Percentiles rank a stretch among this genome's conserved stretches.
Evolutionary conservation across 1,139 yeast species (phyloP).

Genomic region (Saccharomyces uvarum): DNA sequence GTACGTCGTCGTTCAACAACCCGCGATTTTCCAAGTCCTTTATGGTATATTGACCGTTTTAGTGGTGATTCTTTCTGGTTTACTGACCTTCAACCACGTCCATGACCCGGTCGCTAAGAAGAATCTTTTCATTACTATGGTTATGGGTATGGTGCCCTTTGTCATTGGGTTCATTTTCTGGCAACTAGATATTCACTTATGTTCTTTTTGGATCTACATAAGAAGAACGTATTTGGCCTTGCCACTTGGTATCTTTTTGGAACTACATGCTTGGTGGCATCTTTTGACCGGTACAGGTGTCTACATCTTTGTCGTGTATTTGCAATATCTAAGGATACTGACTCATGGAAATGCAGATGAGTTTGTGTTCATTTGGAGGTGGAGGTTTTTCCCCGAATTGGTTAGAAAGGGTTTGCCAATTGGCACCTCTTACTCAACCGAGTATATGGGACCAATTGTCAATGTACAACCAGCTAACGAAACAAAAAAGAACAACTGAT

Average conservation of each 20-base stretch:
- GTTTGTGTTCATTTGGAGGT: conserved; percentile 47
- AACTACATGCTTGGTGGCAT: conserved; percentile 99
- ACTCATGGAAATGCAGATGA: conserved; percentile 46
- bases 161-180: conserved; percentile 69
- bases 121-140: conserved; percentile 48
- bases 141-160: conserved; percentile 57
- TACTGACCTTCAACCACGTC: conserved; percentile 46
- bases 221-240: conserved; percentile 67
- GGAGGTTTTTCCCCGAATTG: conserved; percentile 42
- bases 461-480: not conserved
- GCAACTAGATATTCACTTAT: conserved; percentile 71
- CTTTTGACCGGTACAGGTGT: conserved; percentile 77
- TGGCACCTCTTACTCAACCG: conserved; percentile 23
- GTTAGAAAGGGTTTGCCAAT: conserved; percentile 20
- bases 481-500: not conserved
- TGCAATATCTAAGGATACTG: conserved; percentile 61
- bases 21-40: conserved; percentile 77
- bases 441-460: conserved; percentile 23
- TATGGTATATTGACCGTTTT: conserved; percentile 51
- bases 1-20: conserved; percentile 68
- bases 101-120: conserved; percentile 40
- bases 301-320: conserved; percentile 51
- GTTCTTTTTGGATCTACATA: conserved; percentile 51
- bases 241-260: conserved; percentile 82
- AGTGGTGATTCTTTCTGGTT: conserved; percentile 50